A percentile compares a stretch with the other conserved stretches of the same genome.
phyloP scores from a whole-genome alignment of 1,139 yeast genomes.

The Pneumocystis canis region DNA sequence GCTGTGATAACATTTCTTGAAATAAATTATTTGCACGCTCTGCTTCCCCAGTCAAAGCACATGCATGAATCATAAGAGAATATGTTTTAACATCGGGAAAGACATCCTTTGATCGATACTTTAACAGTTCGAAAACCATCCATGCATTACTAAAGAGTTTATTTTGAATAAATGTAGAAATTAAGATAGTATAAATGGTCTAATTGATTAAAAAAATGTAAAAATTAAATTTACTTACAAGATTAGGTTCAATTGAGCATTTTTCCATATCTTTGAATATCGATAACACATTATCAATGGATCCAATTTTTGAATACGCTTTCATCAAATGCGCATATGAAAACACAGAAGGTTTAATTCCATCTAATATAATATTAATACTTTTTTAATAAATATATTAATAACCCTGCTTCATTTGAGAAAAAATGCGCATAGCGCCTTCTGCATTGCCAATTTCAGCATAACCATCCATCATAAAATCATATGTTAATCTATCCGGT shows the following conservation, averaged over 20 bases:
- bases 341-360: constrained; percentile 7
- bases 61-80: constrained; percentile 11
- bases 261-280: constrained; percentile 11
- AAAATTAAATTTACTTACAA: background rate
- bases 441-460: constrained; percentile 5
- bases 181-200: constrained; percentile 7
- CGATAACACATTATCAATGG: constrained; percentile 3
- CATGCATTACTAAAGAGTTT: constrained; percentile 6
- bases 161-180: constrained; percentile 8
- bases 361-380: constrained; percentile 1
- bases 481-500: constrained; percentile 9
- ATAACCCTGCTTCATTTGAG: background rate
- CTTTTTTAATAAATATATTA: background rate
- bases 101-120: constrained; percentile 4
- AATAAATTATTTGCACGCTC: constrained; percentile 11
- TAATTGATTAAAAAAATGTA: background rate
- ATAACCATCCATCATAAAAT: constrained; percentile 10
- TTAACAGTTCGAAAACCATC: constrained; percentile 7
- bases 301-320: constrained; percentile 5
- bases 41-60: constrained; percentile 7
- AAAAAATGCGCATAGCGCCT: constrained; percentile 6
- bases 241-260: constrained; percentile 9
- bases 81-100: constrained; percentile 12
- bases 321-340: constrained; percentile 12
- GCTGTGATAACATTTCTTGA: constrained; percentile 6